These are phyloP conservation scores for Annulohypoxylon truncatum DNA, from an alignment of 2,329 filamentous ascomycete genomes.

Conservation along the genomic window DNA sequence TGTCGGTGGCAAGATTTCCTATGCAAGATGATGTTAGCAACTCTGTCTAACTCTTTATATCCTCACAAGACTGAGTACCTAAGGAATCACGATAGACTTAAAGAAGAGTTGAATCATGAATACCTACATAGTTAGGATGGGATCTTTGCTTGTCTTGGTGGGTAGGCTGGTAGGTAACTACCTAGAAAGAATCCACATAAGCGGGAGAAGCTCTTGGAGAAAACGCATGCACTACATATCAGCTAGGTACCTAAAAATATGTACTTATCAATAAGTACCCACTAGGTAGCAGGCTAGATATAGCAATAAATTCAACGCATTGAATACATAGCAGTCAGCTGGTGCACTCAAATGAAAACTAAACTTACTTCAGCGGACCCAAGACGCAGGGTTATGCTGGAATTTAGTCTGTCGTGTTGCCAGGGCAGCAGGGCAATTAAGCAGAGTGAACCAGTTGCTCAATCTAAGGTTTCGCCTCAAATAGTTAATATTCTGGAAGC, in stretches of 20 bases:
- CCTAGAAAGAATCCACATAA: neutral
- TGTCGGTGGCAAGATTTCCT: neutral
- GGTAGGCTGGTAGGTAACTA: neutral
- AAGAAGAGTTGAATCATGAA: too few relatives aligned
- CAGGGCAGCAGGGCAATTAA: too few relatives aligned
- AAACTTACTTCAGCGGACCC: constrained; percentile 26
- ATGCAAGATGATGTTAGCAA: neutral
- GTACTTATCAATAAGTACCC: neutral
- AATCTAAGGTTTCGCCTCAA: constrained; percentile 6
- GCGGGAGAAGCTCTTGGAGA: constrained; percentile 1
- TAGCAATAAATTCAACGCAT: neutral
- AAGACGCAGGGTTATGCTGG: constrained; percentile 10
- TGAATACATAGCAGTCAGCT: neutral
- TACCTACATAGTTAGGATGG: constrained; percentile 1
- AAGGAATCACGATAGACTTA: too few relatives aligned
- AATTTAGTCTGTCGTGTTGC: constrained; percentile 6
- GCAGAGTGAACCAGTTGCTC: neutral
- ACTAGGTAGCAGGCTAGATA: neutral
- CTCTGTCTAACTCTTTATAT: neutral
- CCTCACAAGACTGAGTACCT: neutral
- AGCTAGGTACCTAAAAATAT: neutral
- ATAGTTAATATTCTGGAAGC: constrained; percentile 19
- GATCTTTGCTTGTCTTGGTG: neutral
- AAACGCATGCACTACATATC: neutral
- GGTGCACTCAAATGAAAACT: neutral